These are phyloP conservation scores for Lasiodiplodia sp. DNA, from an alignment of 2,329 filamentous ascomycete genomes.

Conservation along the genomic window DNA sequence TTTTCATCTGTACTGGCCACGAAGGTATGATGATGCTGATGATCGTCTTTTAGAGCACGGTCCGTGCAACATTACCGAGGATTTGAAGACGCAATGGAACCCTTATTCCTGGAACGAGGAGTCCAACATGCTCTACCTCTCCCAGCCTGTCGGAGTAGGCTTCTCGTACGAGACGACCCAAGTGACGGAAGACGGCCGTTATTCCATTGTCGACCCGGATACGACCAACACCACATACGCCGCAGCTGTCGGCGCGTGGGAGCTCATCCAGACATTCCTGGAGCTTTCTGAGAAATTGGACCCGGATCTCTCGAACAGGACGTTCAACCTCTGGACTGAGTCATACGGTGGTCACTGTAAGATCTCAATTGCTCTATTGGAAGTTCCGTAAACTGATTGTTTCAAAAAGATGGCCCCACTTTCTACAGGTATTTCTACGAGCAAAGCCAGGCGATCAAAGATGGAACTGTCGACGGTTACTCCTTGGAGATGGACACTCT, in stretches of 20 bases:
- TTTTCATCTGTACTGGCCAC: neutral
- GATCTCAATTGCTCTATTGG: neutral
- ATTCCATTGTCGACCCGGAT: constrained; percentile 19
- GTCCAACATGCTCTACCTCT: constrained; percentile 50
- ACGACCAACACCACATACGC: constrained; percentile 43
- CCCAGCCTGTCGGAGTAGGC: constrained; percentile 50
- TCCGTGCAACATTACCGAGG: constrained; percentile 54
- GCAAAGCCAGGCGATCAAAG: constrained; percentile 61
- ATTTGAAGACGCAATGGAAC: constrained; percentile 46
- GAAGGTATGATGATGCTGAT: neutral
- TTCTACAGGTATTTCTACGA: constrained; percentile 66
- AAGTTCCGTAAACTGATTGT: neutral
- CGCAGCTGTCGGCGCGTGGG: constrained; percentile 47
- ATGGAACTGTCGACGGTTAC: constrained; percentile 56
- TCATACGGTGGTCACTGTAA: constrained; percentile 56
- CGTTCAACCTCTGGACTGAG: constrained; percentile 62
- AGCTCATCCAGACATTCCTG: constrained; percentile 46
- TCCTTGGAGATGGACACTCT: constrained; percentile 62
- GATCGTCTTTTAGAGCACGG: constrained; percentile 45
- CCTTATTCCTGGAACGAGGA: constrained; percentile 50
- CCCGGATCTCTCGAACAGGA: constrained; percentile 49
- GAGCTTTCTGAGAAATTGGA: constrained; percentile 52
- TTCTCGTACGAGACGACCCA: constrained; percentile 48
- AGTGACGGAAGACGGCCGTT: constrained; percentile 4
- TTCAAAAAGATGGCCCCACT: constrained; percentile 41